A percentile compares a stretch with the other conserved stretches of the same genome.
Conservation (phyloP, 495 filamentous ascomycete species). For the Parathielavia appendiculata region DNA sequence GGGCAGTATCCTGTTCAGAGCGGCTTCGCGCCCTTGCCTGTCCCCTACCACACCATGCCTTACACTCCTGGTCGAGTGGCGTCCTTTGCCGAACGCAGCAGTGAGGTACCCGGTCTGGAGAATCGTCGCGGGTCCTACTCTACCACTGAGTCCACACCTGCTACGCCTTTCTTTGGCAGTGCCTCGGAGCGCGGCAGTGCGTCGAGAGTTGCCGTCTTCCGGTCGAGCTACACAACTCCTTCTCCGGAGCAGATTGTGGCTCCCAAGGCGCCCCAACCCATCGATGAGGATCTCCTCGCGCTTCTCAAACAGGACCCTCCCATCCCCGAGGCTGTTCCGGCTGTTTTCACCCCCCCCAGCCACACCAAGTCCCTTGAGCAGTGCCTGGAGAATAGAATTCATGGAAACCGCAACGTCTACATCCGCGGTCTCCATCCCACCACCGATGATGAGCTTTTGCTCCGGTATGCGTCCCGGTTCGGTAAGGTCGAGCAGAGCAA, state of each 20-base stretch:
- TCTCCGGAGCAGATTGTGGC: constrained; percentile 56
- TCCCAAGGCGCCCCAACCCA: constrained; percentile 44
- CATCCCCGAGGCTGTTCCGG: constrained; percentile 86
- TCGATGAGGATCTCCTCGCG: constrained; percentile 62
- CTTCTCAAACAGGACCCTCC: constrained; percentile 68
- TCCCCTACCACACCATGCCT: constrained; percentile 38
- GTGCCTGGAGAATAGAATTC: constrained; percentile 81
- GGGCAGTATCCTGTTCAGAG: constrained; percentile 36
- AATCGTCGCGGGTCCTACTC: constrained; percentile 62
- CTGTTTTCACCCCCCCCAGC: constrained; percentile 67
- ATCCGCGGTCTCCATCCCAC: constrained; percentile 91
- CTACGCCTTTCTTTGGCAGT: constrained; percentile 54
- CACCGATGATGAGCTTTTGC: constrained; percentile 85
- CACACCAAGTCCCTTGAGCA: constrained; percentile 80
- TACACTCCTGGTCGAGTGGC: constrained; percentile 46
- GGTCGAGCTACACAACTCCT: constrained; percentile 57
- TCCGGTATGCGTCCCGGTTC: constrained; percentile 76
- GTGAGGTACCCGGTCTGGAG: constrained; percentile 54
- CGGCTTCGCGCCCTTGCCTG: constrained; percentile 29
- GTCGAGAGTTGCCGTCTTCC: constrained; percentile 51
- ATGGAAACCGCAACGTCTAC: constrained; percentile 89
- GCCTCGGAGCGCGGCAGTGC: constrained; percentile 49
- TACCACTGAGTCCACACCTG: constrained; percentile 62
- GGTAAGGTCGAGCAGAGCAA: constrained; percentile 90
- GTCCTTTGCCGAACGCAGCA: constrained; percentile 37